Evolutionary conservation across 2,329 filamentous ascomycete genomes (phyloP), one percentile per base, ranked within the genome.

Genomic region (Cladophialophora carrionii): DNA sequence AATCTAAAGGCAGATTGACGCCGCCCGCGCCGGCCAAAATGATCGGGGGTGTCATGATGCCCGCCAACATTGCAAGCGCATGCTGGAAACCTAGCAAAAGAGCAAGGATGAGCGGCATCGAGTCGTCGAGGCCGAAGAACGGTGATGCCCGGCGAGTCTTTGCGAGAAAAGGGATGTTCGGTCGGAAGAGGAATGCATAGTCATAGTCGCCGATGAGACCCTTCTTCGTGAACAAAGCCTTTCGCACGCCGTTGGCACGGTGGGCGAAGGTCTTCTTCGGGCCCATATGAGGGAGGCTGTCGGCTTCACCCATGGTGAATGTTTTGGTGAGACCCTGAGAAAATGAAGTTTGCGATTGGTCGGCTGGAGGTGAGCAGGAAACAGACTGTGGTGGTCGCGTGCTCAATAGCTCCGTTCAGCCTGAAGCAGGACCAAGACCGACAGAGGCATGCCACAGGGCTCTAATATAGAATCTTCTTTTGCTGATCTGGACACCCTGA

Each of bases 151-250:
- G 78, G 17, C 79, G 80, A 8, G 79, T 72, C 75, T 85, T 86
- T 74, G 85, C 87, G 82, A 95, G 87, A 77, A 96, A 96, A 0
- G 93, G 93, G 24, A 96, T 78, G 71, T 90, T 92, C 1, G 84
- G 90, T 24, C 81, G 87, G 82, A 97, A 96, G 48, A 97, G 87
- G 73, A 92, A 95, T 41, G 77, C 90, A 83, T 97, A 97, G 82
- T 97, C 90, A 77, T 97, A 97, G 72, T 87, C 83, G 68, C 93
- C 93, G 62, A 97, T 77, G 29, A 96, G 83, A 12, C 93, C 93
- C 1, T 92, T 84, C 67, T 73, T 78, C 24, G 80, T 82, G 9
- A 78, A 79, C 61, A 81, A 77, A 14, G 75, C 34, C 51, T 74
- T 71, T 53, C 77, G 74, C 20, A 74, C 32, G n/a, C 53, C 24